Percentiles rank a stretch among this genome's conserved stretches.
phyloP scores from a whole-genome alignment of 768 basidiomycete species.

The Tylopilus cervinicoccineus region DNA sequence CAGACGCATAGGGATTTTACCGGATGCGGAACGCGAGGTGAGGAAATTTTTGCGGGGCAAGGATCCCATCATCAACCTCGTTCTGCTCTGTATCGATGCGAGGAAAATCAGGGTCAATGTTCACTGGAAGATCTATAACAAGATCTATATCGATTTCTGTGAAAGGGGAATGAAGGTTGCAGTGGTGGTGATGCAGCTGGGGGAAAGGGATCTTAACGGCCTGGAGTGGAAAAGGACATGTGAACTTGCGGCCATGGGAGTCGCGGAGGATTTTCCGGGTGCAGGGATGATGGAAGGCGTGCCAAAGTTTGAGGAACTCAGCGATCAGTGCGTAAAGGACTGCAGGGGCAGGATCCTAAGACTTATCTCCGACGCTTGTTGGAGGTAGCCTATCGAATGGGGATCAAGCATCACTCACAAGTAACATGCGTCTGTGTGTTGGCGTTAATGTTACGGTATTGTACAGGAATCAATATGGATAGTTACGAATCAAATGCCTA shows the following conservation, averaged over 20 bases:
- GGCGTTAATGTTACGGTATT: background rate
- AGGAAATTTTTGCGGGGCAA: conserved; percentile 13
- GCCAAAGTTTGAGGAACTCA: conserved; percentile 10
- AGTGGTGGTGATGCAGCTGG: conserved; percentile 16
- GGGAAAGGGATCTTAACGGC: conserved; percentile 3
- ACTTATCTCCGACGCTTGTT: conserved; percentile 17
- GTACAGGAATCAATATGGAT: background rate
- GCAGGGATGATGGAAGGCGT: conserved; percentile 16
- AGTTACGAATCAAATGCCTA: background rate
- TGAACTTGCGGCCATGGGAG: background rate
- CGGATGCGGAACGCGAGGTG: conserved; percentile 17
- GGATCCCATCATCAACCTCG: conserved; percentile 14
- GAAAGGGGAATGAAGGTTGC: conserved; percentile 8
- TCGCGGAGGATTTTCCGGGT: conserved; percentile 13
- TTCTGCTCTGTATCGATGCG: conserved; percentile 21
- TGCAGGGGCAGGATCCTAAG: conserved; percentile 20
- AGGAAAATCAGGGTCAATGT: conserved; percentile 13
- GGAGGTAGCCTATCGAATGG: background rate
- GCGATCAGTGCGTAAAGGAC: conserved; percentile 12
- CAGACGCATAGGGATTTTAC: background rate
- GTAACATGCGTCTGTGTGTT: conserved; percentile 1
- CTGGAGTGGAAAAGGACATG: conserved; percentile 19
- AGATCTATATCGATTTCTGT: conserved; percentile 17
- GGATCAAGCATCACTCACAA: background rate
- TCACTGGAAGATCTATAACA: conserved; percentile 21